Evolutionary conservation across 2,329 filamentous ascomycete species (phyloP).

Genomic region (Pseudogymnoascus sp.): DNA sequence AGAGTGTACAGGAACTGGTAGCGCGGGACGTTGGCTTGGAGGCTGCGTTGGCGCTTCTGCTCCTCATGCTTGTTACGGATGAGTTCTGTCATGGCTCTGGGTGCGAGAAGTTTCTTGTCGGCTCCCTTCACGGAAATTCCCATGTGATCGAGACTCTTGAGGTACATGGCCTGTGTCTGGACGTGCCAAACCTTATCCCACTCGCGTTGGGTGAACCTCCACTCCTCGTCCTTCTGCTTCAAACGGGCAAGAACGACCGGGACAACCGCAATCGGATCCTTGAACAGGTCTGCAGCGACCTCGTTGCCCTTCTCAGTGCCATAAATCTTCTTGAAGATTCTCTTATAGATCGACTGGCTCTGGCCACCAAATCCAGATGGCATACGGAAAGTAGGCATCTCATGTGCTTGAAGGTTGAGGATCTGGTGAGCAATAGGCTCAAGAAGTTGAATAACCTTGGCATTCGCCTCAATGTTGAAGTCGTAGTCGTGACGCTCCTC

Average conservation of each 20-base stretch:
- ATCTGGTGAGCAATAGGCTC: slow-evolving; percentile 92
- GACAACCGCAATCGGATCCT: slow-evolving; percentile 74
- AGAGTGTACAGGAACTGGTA: slow-evolving; percentile 74
- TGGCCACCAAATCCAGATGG: slow-evolving; percentile 80
- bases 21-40: slow-evolving; percentile 52
- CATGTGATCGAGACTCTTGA: slow-evolving; percentile 95
- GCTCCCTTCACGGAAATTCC: slow-evolving; percentile 78
- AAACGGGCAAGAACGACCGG: slow-evolving; percentile 81
- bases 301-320: slow-evolving; percentile 73
- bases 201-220: slow-evolving; percentile 88
- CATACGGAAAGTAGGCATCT: slow-evolving; percentile 68
- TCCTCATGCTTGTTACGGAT: slow-evolving; percentile 92
- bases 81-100: slow-evolving; percentile 81
- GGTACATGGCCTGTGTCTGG: slow-evolving; percentile 89
- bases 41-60: slow-evolving; percentile 63
- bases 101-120: slow-evolving; percentile 86
- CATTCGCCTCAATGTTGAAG: slow-evolving; percentile 92
- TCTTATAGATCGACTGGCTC: slow-evolving; percentile 93
- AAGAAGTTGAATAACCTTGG: slow-evolving; percentile 89
- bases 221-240: slow-evolving; percentile 95
- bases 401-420: slow-evolving; percentile 64
- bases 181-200: slow-evolving; percentile 99
- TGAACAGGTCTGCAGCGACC: slow-evolving; percentile 81
- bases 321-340: slow-evolving; percentile 96
- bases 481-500: slow-evolving; percentile 98